Conservation (phyloP, 2,329 filamentous ascomycete genomes). For the Mycosphaerella sp. region DNA sequence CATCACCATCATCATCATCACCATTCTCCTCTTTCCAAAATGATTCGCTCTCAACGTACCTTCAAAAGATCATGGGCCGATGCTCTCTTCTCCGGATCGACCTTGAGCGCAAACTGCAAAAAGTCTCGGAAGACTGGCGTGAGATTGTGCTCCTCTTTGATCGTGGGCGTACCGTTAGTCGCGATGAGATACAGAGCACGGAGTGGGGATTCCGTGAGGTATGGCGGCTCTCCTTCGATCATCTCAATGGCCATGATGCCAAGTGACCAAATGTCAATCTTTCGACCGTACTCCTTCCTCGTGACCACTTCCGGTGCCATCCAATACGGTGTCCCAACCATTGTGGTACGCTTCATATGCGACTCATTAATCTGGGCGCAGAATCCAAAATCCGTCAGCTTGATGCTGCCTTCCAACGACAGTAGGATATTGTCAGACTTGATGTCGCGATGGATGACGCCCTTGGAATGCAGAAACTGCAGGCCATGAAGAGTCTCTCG, state of each 20-base stretch:
- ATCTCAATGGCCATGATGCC: conserved; percentile 99
- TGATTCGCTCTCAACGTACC: conserved; percentile 50
- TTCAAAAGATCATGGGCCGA: conserved; percentile 89
- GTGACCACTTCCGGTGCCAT: conserved; percentile 99
- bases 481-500: conserved; percentile 85
- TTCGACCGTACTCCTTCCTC: conserved; percentile 93
- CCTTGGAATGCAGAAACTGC: conserved; percentile 94
- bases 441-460: conserved; percentile 97
- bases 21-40: background rate
- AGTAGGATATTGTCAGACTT: conserved; percentile 98
- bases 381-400: conserved; percentile 97
- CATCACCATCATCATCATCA: no score
- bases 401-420: conserved; percentile 91
- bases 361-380: conserved; percentile 97
- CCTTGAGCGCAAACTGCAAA: conserved; percentile 84
- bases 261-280: conserved; percentile 97
- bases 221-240: conserved; percentile 97
- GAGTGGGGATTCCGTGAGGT: conserved; percentile 88
- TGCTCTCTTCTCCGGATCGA: conserved; percentile 93
- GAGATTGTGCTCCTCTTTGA: conserved; percentile 85
- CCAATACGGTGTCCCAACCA: conserved; percentile 99
- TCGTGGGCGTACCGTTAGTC: conserved; percentile 88
- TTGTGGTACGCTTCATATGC: conserved; percentile 95
- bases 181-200: conserved; percentile 93
- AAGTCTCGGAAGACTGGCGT: conserved; percentile 84